phyloP scores from a whole-genome alignment of 2,329 filamentous ascomycete genomes.

The Bipolaris victoriae region DNA sequence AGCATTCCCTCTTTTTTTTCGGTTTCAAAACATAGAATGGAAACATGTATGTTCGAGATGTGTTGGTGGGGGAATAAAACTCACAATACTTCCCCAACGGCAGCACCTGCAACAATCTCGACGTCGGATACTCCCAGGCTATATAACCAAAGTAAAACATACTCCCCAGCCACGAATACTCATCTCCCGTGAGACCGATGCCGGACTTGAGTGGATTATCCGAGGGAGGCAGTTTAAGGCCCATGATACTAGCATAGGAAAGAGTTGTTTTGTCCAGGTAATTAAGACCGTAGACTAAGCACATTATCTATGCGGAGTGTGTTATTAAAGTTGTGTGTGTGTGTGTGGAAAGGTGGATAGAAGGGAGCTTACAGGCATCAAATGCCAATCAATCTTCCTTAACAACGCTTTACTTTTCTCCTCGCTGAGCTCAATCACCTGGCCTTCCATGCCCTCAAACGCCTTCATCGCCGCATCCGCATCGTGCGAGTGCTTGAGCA shows the following conservation, averaged over 20 bases:
- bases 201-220: slow-evolving; percentile 46
- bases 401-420: slow-evolving; percentile 65
- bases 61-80: no score
- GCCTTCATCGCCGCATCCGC: slow-evolving; percentile 67
- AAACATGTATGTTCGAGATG: no score
- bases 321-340: neutral
- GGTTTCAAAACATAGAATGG: neutral
- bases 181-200: slow-evolving; percentile 54
- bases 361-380: slow-evolving; percentile 57
- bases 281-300: slow-evolving; percentile 64
- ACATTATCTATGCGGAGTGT: slow-evolving; percentile 55
- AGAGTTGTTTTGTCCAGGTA: slow-evolving; percentile 66
- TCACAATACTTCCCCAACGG: slow-evolving; percentile 68
- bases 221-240: slow-evolving; percentile 48
- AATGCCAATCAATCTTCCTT: slow-evolving; percentile 66
- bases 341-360: neutral
- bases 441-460: slow-evolving; percentile 57
- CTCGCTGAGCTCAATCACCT: slow-evolving; percentile 61
- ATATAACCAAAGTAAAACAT: slow-evolving; percentile 63
- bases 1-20: no score
- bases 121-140: slow-evolving; percentile 71
- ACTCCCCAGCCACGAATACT: slow-evolving; percentile 60
- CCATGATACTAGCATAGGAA: slow-evolving; percentile 60
- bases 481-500: slow-evolving; percentile 60
- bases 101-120: slow-evolving; percentile 66